These are phyloP conservation scores for Blastobotrys attinorum DNA, from an alignment of 805 yeast species.

Conservation along the genomic window DNA sequence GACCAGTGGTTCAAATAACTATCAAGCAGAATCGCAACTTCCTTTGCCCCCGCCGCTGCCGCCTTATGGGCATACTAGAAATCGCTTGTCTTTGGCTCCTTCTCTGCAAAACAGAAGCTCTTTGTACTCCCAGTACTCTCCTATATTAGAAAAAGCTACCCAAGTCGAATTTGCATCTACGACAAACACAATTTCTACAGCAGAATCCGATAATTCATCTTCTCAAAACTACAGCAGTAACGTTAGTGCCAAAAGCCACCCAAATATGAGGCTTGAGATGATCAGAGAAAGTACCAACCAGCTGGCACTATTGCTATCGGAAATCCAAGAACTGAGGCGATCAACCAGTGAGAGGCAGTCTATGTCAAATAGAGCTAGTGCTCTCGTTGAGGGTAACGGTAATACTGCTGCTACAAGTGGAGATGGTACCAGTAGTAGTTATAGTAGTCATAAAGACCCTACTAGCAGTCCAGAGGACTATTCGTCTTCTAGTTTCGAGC, in stretches of 20 bases:
- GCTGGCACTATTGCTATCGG: conserved; percentile 13
- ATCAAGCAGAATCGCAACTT: too few relatives aligned
- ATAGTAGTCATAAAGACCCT: too few relatives aligned
- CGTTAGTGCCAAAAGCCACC: conserved; percentile 5
- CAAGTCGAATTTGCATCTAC: conserved; percentile 11
- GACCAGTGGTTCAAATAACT: too few relatives aligned
- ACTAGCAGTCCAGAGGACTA: conserved; percentile 2
- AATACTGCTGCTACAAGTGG: too few relatives aligned
- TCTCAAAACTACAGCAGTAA: background rate
- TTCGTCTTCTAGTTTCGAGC: conserved; percentile 1
- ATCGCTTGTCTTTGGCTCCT: conserved; percentile 1
- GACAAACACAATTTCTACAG: background rate
- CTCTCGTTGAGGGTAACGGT: background rate
- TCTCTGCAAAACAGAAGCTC: background rate
- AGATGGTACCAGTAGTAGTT: too few relatives aligned
- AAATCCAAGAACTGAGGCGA: conserved; percentile 14
- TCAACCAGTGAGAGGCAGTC: conserved; percentile 5
- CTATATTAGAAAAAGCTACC: conserved; percentile 17
- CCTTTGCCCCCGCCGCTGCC: too few relatives aligned
- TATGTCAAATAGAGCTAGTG: background rate
- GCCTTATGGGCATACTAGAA: too few relatives aligned
- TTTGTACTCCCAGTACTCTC: conserved; percentile 13
- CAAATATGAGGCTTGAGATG: conserved; percentile 7
- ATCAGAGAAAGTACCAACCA: conserved; percentile 14
- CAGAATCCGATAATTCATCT: background rate